Evolutionary conservation across 192 early-diverging fungal species (phyloP), one percentile per base, ranked within the genome.

Genomic region (Kappamyces sp.): DNA sequence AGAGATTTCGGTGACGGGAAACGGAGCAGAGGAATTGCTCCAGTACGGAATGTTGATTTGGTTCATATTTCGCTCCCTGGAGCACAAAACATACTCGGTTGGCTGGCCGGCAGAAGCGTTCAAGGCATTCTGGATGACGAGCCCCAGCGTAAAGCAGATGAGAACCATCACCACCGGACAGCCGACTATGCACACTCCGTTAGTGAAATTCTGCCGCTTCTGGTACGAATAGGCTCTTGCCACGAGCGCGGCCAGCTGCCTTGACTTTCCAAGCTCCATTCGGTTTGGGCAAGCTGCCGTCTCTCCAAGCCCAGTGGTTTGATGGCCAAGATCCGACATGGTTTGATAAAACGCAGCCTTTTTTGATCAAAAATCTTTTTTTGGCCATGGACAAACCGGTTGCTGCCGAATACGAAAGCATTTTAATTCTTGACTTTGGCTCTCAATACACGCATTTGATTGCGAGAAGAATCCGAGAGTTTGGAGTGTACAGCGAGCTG

Each of bases 401-500:
- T 62, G 80, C 88, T 68, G 79, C 84, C 61, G 74, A 88, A 65
- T 93, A 90, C 66, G 93, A 98, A 69, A 95, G 93, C 60, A 86
- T 98, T 75, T 86, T 98, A 61, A 98, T 98, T 75, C 80, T 98
- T 60, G 96, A 99, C 79, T 96, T 96, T 84, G 96, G 96, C 62
- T 94, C 91, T 35, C 96, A 99, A 76, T 96, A 94, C 78, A 94
- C 94, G 9, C 94, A 99, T 68, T 83, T 99, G 66, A 95, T 99
- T 74, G 90, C 94, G 42, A 83, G 94, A 38, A 86, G 96, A 54
- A 81, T 99, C 66, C 84, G 96, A 66, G 93, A 96, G 70, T 84
- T 89, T 65, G 96, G 96, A 57, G 90, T 99, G 52, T 99, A 99
- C 83, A 96, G 93, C 80, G 96, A 99, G 80, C 82, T 99, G 59